These are phyloP conservation scores for Moricandia arvensis DNA, from an alignment of 345 rosid species.

Conservation along the genomic window DNA sequence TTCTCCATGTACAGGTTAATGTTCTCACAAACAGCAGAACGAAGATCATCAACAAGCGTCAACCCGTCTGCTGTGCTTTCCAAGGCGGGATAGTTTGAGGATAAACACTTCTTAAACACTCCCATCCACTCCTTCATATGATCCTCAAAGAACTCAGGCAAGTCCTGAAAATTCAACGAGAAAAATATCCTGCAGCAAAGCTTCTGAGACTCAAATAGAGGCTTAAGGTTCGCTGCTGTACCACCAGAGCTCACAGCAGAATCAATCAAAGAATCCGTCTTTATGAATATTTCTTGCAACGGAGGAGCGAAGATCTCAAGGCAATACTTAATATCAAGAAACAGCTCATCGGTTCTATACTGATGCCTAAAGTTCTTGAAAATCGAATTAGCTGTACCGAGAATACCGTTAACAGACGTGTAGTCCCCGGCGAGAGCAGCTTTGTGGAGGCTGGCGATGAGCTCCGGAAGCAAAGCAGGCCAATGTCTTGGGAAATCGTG, in stretches of 20 bases:
- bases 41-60: slow-evolving; percentile 62
- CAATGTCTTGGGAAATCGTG: slow-evolving; percentile 87
- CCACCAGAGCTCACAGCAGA: slow-evolving; percentile 49
- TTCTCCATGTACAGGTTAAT: slow-evolving; percentile 94
- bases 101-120: slow-evolving; percentile 76
- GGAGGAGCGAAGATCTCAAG: slow-evolving; percentile 72
- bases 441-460: slow-evolving; percentile 52
- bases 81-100: slow-evolving; percentile 54
- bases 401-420: slow-evolving; percentile 77
- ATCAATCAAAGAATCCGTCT: slow-evolving; percentile 65
- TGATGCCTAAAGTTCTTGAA: slow-evolving; percentile 85
- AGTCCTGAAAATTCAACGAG: slow-evolving; percentile 82
- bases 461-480: slow-evolving; percentile 87
- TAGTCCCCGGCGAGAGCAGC: slow-evolving; percentile 54
- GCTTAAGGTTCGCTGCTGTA: slow-evolving; percentile 48
- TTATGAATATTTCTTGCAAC: slow-evolving; percentile 59
- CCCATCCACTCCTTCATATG: slow-evolving; percentile 93
- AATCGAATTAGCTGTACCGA: slow-evolving; percentile 86
- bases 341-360: slow-evolving; percentile 74
- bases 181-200: slow-evolving; percentile 85
- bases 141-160: slow-evolving; percentile 97
- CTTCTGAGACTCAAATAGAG: slow-evolving; percentile 78
- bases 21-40: slow-evolving; percentile 90
- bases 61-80: slow-evolving; percentile 59
- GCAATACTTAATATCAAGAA: slow-evolving; percentile 80